phyloP scores from a whole-genome alignment of 768 basidiomycete genomes.

The Lentinula sp. region DNA sequence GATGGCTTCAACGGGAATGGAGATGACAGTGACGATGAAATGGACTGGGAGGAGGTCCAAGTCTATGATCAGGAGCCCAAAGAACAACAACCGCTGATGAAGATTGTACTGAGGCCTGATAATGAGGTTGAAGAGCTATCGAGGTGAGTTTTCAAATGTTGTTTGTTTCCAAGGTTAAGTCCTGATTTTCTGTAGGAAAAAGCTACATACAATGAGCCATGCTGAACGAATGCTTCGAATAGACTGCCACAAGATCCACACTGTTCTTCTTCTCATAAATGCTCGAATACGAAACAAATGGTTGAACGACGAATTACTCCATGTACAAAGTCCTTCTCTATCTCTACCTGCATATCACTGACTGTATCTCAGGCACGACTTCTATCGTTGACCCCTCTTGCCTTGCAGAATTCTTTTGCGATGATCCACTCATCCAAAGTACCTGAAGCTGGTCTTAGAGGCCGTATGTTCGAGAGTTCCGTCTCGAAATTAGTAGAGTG shows the following conservation, averaged over 20 bases:
- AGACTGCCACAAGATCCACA: constrained; percentile 86
- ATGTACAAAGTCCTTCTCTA: constrained; percentile 45
- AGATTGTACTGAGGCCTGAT: constrained; percentile 60
- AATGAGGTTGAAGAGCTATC: constrained; percentile 28
- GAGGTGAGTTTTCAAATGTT: constrained; percentile 36
- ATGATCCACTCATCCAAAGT: constrained; percentile 75
- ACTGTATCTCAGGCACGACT: constrained; percentile 66
- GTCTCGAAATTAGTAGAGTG: constrained; percentile 69
- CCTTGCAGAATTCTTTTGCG: constrained; percentile 74
- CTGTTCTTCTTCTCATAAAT: constrained; percentile 71
- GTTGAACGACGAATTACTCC: constrained; percentile 77
- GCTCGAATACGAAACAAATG: constrained; percentile 74
- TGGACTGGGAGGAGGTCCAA: constrained; percentile 78
- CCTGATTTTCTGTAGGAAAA: constrained; percentile 24
- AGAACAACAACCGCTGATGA: constrained; percentile 46
- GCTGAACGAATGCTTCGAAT: constrained; percentile 72
- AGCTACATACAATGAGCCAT: constrained; percentile 40
- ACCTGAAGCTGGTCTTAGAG: constrained; percentile 77
- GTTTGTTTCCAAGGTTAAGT: background rate
- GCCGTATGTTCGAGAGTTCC: constrained; percentile 83
- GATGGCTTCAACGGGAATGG: background rate
- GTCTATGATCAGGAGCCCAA: constrained; percentile 48
- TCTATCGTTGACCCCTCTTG: constrained; percentile 77
- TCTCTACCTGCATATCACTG: constrained; percentile 7
- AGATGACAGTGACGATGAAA: constrained; percentile 56